These are phyloP conservation scores for Tuber indicum DNA, from an alignment of 495 filamentous ascomycete genomes.

Conservation along the genomic window DNA sequence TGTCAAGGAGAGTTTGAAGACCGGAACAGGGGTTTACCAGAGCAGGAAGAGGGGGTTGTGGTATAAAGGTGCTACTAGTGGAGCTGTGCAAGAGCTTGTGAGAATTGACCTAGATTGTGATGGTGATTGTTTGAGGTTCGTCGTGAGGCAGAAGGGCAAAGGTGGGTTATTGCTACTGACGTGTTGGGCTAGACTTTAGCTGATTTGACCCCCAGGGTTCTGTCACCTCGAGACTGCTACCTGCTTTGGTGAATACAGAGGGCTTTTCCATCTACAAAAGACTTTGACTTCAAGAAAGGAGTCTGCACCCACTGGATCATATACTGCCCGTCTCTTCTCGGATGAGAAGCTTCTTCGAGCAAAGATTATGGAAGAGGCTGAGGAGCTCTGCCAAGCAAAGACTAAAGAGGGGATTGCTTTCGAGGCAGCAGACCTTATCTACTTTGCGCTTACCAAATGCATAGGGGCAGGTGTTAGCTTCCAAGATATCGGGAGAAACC, in stretches of 20 bases:
- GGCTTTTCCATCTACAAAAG: constrained; percentile 74
- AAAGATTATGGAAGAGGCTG: constrained; percentile 97
- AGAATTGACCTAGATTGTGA: constrained; percentile 85
- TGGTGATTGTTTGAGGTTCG: constrained; percentile 80
- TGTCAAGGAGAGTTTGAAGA: constrained; percentile 74
- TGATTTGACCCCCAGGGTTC: constrained; percentile 57
- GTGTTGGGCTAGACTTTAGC: background rate
- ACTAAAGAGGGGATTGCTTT: constrained; percentile 79
- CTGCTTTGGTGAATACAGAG: constrained; percentile 80
- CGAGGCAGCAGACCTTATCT: constrained; percentile 90
- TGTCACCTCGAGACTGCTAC: constrained; percentile 87
- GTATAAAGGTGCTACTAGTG: constrained; percentile 93
- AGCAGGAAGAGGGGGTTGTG: constrained; percentile 89
- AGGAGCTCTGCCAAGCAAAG: constrained; percentile 80
- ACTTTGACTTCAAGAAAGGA: constrained; percentile 72
- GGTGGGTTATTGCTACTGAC: constrained; percentile 44
- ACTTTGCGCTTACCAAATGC: constrained; percentile 89
- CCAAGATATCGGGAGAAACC: constrained; percentile 79
- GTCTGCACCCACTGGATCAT: constrained; percentile 79
- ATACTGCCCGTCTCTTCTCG: constrained; percentile 85
- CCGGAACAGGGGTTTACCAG: constrained; percentile 89
- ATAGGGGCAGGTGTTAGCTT: constrained; percentile 73
- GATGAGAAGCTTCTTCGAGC: constrained; percentile 82
- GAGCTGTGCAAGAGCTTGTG: constrained; percentile 83
- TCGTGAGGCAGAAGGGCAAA: constrained; percentile 78